A percentile compares a stretch with the other conserved stretches of the same genome.
phyloP scores from a whole-genome alignment of 108 stramenopile species.

The Pseudonitzschia pungens region DNA sequence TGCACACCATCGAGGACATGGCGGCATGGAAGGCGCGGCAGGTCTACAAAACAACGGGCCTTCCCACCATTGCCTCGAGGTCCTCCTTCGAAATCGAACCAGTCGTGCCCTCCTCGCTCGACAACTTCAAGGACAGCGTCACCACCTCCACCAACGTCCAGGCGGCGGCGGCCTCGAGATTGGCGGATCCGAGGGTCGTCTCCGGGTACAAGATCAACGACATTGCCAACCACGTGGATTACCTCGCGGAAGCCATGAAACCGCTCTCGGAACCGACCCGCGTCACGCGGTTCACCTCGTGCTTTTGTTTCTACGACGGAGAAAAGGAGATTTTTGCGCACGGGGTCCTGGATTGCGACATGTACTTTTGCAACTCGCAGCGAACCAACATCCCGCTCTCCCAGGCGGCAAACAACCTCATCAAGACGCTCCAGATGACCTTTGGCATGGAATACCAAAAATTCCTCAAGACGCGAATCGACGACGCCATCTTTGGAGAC shows the following conservation, averaged over 20 bases:
- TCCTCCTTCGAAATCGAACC: conserved; percentile 86
- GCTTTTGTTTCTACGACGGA: conserved; percentile 87
- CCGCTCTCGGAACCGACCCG: conserved; percentile 77
- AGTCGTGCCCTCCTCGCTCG: conserved; percentile 35
- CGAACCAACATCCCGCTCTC: conserved; percentile 76
- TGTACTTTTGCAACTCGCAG: conserved; percentile 62
- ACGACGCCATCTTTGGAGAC: conserved; percentile 50
- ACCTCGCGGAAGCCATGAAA: conserved; percentile 64
- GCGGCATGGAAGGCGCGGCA: conserved; percentile 81
- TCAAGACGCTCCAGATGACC: conserved; percentile 65
- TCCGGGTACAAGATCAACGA: conserved; percentile 83
- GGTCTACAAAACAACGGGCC: conserved; percentile 74
- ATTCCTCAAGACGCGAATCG: conserved; percentile 56
- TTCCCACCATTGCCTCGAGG: conserved; percentile 72
- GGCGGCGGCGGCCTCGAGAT: conserved; percentile 23
- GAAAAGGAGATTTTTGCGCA: conserved; percentile 83
- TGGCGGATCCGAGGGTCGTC: conserved; percentile 46
- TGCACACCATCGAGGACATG: conserved; percentile 73
- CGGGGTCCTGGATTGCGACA: conserved; percentile 69
- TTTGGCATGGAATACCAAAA: conserved; percentile 77
- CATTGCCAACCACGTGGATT: conserved; percentile 78
- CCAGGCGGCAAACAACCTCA: conserved; percentile 68
- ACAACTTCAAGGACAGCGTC: conserved; percentile 26
- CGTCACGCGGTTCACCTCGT: conserved; percentile 71
- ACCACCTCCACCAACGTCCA: conserved; percentile 26